A percentile compares a stretch with the other conserved stretches of the same genome.
Evolutionary conservation across 1,284 basidiomycete species (phyloP).

Genomic region (Microbotryum scabiosae): DNA sequence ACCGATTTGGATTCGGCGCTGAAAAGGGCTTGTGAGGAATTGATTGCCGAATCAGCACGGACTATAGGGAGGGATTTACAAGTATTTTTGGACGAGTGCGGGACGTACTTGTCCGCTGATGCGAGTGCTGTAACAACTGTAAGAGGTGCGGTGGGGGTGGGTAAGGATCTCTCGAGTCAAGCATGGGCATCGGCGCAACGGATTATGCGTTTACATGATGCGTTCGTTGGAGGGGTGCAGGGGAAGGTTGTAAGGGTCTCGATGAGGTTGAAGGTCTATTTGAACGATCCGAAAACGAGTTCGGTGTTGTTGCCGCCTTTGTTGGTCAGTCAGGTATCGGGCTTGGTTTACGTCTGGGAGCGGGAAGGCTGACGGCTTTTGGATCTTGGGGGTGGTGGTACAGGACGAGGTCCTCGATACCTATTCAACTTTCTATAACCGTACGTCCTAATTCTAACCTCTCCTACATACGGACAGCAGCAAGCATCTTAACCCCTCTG

Average conservation of each 20-base stretch:
- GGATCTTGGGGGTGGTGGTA: not conserved
- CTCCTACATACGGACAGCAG: too few species aligned
- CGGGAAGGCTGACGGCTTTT: too few species aligned
- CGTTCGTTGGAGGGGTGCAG: conserved; percentile 20
- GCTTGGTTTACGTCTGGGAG: not conserved
- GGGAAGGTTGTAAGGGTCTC: conserved; percentile 10
- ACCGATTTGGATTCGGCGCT: conserved; percentile 69
- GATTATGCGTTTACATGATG: conserved; percentile 32
- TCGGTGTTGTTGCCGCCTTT: conserved; percentile 65
- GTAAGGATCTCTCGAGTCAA: conserved; percentile 45
- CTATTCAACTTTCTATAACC: conserved; percentile 60
- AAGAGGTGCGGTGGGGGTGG: conserved; percentile 1
- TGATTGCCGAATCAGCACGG: conserved; percentile 59
- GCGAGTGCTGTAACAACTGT: too few species aligned
- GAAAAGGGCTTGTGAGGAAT: conserved; percentile 67
- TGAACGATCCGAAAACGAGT: conserved; percentile 66
- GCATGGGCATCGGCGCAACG: conserved; percentile 44
- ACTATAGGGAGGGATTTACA: conserved; percentile 50
- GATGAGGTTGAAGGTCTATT: conserved; percentile 50
- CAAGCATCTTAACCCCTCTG: too few species aligned
- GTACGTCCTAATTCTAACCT: conserved; percentile 5
- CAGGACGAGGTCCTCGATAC: conserved; percentile 58
- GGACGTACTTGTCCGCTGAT: conserved; percentile 38
- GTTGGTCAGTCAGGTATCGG: conserved; percentile 40
- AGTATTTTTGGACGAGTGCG: conserved; percentile 53